Evolutionary conservation across 768 basidiomycete species (phyloP).

Genomic region (Tylopilus cervinicoccineus): DNA sequence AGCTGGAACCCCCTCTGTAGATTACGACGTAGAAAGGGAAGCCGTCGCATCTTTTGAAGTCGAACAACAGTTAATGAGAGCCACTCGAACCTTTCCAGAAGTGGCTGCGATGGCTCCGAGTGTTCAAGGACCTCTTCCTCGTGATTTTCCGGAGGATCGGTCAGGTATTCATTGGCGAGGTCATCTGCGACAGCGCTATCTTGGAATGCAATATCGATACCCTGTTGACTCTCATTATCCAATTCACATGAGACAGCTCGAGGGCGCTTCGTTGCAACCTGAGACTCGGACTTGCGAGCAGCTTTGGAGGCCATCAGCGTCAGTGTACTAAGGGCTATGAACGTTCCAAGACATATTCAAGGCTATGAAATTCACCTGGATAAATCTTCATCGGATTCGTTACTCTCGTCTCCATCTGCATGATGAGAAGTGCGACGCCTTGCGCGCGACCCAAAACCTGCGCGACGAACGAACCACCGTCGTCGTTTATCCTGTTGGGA

Average conservation of each 20-base stretch:
- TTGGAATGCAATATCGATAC: background rate
- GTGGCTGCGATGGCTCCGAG: constrained; percentile 29
- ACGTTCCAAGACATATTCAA: background rate
- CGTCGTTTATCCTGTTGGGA: constrained; percentile 2
- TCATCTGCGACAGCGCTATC: constrained; percentile 6
- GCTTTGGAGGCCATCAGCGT: constrained; percentile 12
- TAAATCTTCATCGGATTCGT: constrained; percentile 1
- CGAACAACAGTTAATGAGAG: constrained; percentile 31
- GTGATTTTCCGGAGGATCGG: constrained; percentile 10
- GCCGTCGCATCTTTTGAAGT: constrained; percentile 35
- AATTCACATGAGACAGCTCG: background rate
- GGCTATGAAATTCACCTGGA: constrained; percentile 5
- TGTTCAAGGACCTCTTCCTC: constrained; percentile 5
- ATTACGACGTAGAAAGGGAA: constrained; percentile 58
- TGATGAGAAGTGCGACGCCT: background rate
- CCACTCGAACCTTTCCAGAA: constrained; percentile 35
- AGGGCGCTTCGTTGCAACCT: constrained; percentile 7
- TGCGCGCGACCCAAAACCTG: constrained; percentile 3
- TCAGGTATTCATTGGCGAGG: background rate
- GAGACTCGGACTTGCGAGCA: constrained; percentile 11
- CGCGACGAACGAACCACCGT: constrained; percentile 14
- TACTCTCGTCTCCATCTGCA: background rate
- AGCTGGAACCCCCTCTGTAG: constrained; percentile 45
- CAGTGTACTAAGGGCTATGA: constrained; percentile 11
- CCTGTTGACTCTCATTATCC: constrained; percentile 3